phyloP scores from a whole-genome alignment of 768 basidiomycete species.

The Auriscalpium vulgare region DNA sequence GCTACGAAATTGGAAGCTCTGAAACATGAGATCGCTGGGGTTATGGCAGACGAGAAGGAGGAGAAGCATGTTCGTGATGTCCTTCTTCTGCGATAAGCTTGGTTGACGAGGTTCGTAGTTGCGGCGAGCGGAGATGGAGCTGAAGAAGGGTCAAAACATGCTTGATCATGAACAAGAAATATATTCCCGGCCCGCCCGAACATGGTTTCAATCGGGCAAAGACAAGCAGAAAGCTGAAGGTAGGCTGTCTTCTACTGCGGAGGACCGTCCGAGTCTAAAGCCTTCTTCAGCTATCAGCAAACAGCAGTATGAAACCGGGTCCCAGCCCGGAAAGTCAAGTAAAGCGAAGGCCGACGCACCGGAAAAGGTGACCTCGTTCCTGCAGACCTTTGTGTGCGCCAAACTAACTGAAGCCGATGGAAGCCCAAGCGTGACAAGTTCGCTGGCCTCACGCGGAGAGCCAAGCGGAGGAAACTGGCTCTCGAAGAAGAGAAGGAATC shows the following conservation, averaged over 20 bases:
- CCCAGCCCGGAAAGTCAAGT: conserved; percentile 26
- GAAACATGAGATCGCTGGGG: conserved; percentile 69
- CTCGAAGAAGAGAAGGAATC: conserved; percentile 68
- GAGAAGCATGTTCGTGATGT: conserved; percentile 67
- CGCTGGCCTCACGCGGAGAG: conserved; percentile 78
- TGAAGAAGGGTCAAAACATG: conserved; percentile 92
- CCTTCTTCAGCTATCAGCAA: conserved; percentile 59
- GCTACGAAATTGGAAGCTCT: conserved; percentile 57
- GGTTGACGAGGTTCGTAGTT: conserved; percentile 36
- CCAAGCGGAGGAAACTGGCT: conserved; percentile 83
- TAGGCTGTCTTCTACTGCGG: conserved; percentile 23
- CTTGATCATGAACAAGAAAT: conserved; percentile 92
- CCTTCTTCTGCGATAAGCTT: neutral
- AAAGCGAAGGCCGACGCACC: conserved; percentile 29
- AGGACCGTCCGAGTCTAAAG: neutral
- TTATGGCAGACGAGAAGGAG: conserved; percentile 88
- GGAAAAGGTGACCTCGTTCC: conserved; percentile 22
- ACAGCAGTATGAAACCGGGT: conserved; percentile 57
- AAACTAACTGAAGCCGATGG: neutral
- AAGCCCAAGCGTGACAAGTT: conserved; percentile 74
- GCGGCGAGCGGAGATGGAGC: conserved; percentile 89
- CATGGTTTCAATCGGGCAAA: conserved; percentile 94
- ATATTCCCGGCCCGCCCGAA: conserved; percentile 84
- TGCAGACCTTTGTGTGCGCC: neutral
- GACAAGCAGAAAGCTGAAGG: conserved; percentile 80